Conservation (phyloP, 768 basidiomycete genomes). For the Cyclocybe cylindracea region DNA sequence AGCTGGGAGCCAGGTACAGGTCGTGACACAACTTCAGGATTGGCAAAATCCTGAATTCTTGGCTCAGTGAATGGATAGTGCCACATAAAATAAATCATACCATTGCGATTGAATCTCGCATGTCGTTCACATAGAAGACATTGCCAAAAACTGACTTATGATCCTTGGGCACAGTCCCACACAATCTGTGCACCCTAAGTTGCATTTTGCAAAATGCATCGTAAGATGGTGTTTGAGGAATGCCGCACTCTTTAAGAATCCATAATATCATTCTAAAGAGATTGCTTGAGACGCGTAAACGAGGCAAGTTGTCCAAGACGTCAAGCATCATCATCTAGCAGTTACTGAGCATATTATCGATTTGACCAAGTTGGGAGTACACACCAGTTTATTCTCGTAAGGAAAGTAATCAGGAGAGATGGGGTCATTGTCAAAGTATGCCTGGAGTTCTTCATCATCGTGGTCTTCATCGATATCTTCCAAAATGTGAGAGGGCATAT, state of each 20-base stretch:
- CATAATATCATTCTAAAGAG: slow-evolving; percentile 22
- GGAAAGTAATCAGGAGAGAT: neutral
- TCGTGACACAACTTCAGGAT: slow-evolving; percentile 13
- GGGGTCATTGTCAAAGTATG: neutral
- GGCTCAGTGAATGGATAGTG: too few relatives aligned
- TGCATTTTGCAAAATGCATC: slow-evolving; percentile 16
- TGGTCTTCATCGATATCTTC: neutral
- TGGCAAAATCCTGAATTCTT: slow-evolving; percentile 12
- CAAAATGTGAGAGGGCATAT: too few relatives aligned
- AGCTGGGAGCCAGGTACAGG: slow-evolving; percentile 12
- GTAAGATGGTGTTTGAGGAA: slow-evolving; percentile 17
- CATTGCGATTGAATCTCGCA: neutral
- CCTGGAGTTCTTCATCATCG: neutral
- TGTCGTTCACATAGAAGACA: slow-evolving; percentile 6
- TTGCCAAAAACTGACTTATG: slow-evolving; percentile 4
- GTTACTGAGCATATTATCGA: too few relatives aligned
- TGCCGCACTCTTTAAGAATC: slow-evolving; percentile 16
- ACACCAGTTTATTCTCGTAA: neutral
- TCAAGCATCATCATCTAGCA: slow-evolving; percentile 12
- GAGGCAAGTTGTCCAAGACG: slow-evolving; percentile 21
- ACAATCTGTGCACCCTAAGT: neutral
- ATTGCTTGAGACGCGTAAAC: slow-evolving; percentile 17
- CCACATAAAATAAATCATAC: slow-evolving; percentile 13
- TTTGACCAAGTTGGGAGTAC: neutral
- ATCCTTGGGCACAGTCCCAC: neutral